Base-by-base conservation (phyloP, 345 rosid genomes). In the Syzygium aqueum region DNA sequence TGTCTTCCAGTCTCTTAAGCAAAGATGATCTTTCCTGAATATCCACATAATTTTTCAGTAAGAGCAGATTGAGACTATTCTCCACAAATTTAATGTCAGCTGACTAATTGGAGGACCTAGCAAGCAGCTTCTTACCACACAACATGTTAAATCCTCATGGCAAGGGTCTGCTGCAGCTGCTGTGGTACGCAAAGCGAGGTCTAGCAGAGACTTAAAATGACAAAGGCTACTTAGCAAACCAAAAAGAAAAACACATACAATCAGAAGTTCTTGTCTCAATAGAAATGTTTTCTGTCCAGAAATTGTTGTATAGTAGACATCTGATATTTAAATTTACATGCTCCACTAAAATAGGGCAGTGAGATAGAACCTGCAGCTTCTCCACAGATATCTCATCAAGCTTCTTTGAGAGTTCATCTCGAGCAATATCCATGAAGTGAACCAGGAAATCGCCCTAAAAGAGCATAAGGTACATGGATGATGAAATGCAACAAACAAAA, bases 91-190 rank as follows among this genome's bases (percentile, higher is more conserved):
- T 46, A 84, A 28, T 33, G 40, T 84, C 54, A 11, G 51, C 87
- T 50, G 11, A 56, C 12, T 65, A 57, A 85, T 16, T 11, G 63
- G 27, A 43, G 61, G 85, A 50, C 84, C 77, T 65, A 0, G 82
- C 82, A 37, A 73, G 49, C 49, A 37, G 85, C 85, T 88, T 84
- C 96, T 92, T 91, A 97, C 99, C 92, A 97, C 97, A 91, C 93
- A 93, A 91, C 99, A 96, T 85, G 98, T 96, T 91, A 97, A 92
- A 92, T 97, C 99, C 92, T 95, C 99, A 54, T 96, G 96, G 89
- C 98, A 94, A 88, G 98, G 99, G 93, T 97, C 99, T 88, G 98
- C 95, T 51, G 97, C 98, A 91, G 99, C 99, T 61, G 99, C 98
- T 86, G 99, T 95, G 53, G 98, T 93, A 83, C 97, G 97, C 85